phyloP scores from a whole-genome alignment of 2,329 filamentous ascomycete species.

The Grosmannia serpens region DNA sequence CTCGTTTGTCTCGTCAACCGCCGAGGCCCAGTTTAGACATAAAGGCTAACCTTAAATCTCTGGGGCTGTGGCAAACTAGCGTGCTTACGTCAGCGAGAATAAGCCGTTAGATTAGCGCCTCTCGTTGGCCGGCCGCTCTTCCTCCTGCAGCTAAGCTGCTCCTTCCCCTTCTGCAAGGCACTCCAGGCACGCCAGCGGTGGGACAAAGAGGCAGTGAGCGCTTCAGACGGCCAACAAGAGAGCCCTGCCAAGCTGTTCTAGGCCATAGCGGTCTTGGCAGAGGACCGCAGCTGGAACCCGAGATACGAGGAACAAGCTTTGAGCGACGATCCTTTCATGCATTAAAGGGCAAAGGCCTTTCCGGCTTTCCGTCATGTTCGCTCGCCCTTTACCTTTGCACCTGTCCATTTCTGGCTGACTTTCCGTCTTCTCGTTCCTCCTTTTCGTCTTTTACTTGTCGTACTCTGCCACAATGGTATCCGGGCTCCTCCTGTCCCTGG shows the following conservation, averaged over 20 bases:
- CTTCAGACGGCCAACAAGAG: neutral
- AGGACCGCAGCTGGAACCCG: neutral
- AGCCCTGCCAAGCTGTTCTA: neutral
- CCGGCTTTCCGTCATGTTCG: too few species aligned
- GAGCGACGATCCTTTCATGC: neutral
- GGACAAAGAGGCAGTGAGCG: neutral
- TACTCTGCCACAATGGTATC: neutral
- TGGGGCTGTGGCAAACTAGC: too few species aligned
- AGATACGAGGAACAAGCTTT: neutral
- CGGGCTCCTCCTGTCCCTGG: constrained; percentile 4
- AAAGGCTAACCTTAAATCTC: too few species aligned
- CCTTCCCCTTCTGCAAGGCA: neutral
- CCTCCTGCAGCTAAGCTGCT: neutral
- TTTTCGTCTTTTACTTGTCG: neutral
- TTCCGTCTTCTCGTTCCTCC: neutral
- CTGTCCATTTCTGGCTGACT: neutral
- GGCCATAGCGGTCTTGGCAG: neutral
- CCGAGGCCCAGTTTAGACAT: too few species aligned
- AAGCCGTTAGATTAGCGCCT: too few species aligned
- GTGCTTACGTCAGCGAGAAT: too few species aligned
- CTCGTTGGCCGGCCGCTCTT: neutral
- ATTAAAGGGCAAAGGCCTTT: neutral
- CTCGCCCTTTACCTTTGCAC: neutral
- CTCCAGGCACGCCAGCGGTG: neutral
- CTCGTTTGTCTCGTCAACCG: too few species aligned